phyloP scores from a whole-genome alignment of 257 asterid species.

The Lavandula angustifolia region DNA sequence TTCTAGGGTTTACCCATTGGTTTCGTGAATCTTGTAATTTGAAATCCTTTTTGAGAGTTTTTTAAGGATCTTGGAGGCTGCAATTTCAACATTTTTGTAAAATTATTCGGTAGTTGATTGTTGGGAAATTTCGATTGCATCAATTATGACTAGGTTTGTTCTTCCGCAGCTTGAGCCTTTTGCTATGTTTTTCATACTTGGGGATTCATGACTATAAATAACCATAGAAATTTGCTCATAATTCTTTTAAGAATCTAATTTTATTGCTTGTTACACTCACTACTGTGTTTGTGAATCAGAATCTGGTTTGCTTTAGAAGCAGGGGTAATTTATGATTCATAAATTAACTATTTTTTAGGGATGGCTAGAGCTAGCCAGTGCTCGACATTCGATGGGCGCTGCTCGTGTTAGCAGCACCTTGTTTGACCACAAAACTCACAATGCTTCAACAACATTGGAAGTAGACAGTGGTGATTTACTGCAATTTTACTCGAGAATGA shows the following conservation, averaged over 20 bases:
- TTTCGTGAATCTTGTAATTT: conserved; percentile 17
- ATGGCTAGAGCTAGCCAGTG: conserved; percentile 89
- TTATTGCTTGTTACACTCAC: conserved; percentile 5
- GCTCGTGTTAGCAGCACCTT: conserved; percentile 71
- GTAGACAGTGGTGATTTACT: conserved; percentile 48
- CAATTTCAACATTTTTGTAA: neutral
- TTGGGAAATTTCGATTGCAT: neutral
- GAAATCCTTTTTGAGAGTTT: neutral
- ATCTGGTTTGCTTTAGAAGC: neutral
- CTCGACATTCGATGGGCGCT: conserved; percentile 86
- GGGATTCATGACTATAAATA: neutral
- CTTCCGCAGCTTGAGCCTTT: neutral
- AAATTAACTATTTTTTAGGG: conserved; percentile 49
- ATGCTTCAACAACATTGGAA: conserved; percentile 73
- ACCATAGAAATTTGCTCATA: neutral
- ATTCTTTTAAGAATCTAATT: neutral
- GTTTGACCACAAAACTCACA: conserved; percentile 74
- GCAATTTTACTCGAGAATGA: neutral
- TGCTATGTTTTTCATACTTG: neutral
- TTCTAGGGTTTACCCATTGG: neutral
- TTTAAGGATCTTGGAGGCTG: conserved; percentile 9
- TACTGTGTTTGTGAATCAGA: conserved; percentile 19
- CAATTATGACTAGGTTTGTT: neutral
- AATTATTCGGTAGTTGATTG: neutral
- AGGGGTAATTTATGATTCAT: conserved; percentile 8